Base-by-base conservation (phyloP, 2,329 filamentous ascomycete genomes). In the Penicillium thymicola region DNA sequence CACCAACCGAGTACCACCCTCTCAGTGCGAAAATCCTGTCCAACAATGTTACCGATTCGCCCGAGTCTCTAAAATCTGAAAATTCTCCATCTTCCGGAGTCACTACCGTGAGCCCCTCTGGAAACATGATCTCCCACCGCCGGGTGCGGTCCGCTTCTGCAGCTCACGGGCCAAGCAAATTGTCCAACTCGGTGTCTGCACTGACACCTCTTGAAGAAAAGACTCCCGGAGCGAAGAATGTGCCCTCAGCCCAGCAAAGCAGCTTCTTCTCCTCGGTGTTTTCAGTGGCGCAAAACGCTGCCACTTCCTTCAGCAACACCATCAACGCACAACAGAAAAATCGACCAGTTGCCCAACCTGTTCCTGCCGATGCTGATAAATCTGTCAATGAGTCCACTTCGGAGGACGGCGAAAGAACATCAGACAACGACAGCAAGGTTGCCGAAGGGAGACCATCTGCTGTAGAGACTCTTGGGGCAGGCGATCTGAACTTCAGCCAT, bases 181-280 rank as follows among this genome's bases (percentile, higher is more conserved):
- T 97, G 37, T 96, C 92, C 32, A 92, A 84, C 62, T 86, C 86
- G 48, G 86, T 86, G 61, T 81, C 83, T 53, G 85, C 83, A 16
- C 88, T 92, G 9, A 78, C 94, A 51, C 89, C 92, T 3, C 90
- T 85, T 37, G 92, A 97, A 72, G 87, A 87, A 4, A 74, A 74
- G 59, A 59, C 75, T 60, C 50, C 79, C 62, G 66, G 73, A 54
- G 70, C 78, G n/a, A 85, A 84, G 59, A 80, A 82, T 65, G 67
- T 85, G 34, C 79, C 83, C 30, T 81, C 84, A n/a, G 76, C 75
- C 32, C 74, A 76, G 48, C 76, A 76, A 53, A 75, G 74, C 32
- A 87, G 92, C 1, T 97, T 99, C 78, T 97, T 99, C 75, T 96
- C 91, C 5, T 92, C 90, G 27, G 89, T 99, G 70, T 85, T 99